Base-by-base conservation (phyloP, 306 rosid genomes). In the Clitoria ternatea region DNA sequence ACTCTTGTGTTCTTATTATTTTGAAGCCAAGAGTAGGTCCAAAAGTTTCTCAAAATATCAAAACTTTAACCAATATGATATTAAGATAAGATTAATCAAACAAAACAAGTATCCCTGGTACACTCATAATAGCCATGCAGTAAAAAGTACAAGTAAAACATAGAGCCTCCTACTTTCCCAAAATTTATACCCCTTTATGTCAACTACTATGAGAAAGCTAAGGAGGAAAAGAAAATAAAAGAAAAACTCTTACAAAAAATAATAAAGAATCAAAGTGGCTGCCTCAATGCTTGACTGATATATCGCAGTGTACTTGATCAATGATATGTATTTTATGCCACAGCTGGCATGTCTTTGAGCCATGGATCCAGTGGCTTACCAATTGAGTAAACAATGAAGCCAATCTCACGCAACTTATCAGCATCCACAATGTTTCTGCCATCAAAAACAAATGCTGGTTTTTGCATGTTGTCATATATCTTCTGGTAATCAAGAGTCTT, bases 261-360 rank as follows among this genome's bases (percentile, higher is more conserved):
- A 47, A 75, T 76, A 74, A 73, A 66, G 87, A 89, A 85, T 85
- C 52, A 43, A 84, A 81, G 72, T 65, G 80, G 69, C 73, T 60
- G 78, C 50, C 79, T 79, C 87, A 65, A 54, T 36, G 62, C 64
- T 74, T 55, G 77, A 59, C 37, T 52, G 61, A 11, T 20, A 11
- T 20, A 55, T 77, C 6, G 56, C 54, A 32, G 68, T 73, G 61
- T 69, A 37, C 61, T 79, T 19, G 44, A 76, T 60, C 80, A 72
- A 61, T 61, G 61, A 50, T 75, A 50, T 75, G 67, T 79, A 64
- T 61, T 56, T 81, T 79, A 93, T 45, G 96, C 98, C 78, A 93
- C 83, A 23, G 98, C 90, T 3, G 98, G 98, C 94, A 93, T 79
- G 88, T 93, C 98, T 81, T 88, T 93, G 66, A 93, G 86, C 98